phyloP scores from a whole-genome alignment of 192 early-diverging fungal species.

The Podila epigama region DNA sequence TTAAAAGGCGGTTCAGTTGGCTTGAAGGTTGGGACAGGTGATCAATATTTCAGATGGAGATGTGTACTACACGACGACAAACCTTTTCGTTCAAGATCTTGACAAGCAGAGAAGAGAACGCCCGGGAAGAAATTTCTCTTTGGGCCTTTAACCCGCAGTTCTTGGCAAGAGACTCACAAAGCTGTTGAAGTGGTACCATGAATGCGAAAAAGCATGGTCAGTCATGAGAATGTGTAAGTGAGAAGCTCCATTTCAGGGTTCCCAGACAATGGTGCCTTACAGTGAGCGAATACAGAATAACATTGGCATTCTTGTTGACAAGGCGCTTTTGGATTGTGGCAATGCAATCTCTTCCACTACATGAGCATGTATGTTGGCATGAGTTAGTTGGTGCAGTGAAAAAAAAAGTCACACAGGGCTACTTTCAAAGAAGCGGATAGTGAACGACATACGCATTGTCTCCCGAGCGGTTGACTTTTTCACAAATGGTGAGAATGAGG shows the following conservation, averaged over 20 bases:
- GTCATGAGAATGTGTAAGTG: neutral
- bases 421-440: neutral
- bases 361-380: neutral
- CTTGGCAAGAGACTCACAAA: slow-evolving; percentile 90
- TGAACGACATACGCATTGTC: slow-evolving; percentile 52
- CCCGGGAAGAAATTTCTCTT: slow-evolving; percentile 86
- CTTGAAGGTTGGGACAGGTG: no score
- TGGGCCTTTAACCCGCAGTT: slow-evolving; percentile 85
- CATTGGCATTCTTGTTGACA: slow-evolving; percentile 81
- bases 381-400: neutral
- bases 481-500: slow-evolving; percentile 76
- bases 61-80: no score
- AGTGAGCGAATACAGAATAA: slow-evolving; percentile 73
- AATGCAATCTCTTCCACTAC: slow-evolving; percentile 74
- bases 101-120: slow-evolving; percentile 82
- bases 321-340: slow-evolving; percentile 76
- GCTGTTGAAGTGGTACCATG: no score
- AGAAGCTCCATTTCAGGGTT: neutral
- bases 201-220: neutral
- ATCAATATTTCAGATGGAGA: no score
- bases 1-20: no score
- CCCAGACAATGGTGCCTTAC: slow-evolving; percentile 27
- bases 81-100: slow-evolving; percentile 78
- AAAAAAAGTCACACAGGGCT: neutral
- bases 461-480: slow-evolving; percentile 62